Base-by-base conservation (phyloP, 2,329 filamentous ascomycete genomes). In the Ceratocystiopsis sp. region DNA sequence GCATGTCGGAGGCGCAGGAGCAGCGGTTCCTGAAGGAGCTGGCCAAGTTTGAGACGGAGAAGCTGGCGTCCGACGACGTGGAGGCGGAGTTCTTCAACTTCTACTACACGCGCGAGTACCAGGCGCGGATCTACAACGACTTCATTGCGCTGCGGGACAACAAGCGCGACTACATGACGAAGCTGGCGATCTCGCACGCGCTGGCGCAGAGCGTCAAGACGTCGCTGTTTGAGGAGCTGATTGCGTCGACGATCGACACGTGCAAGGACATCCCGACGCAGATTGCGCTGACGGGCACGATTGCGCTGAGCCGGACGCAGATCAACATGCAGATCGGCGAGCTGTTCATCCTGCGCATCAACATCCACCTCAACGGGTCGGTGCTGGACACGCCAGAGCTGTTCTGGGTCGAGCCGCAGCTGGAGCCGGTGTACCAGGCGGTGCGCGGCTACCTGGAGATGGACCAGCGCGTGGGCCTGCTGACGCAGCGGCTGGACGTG, bases 281-380 rank as follows among this genome's bases (percentile, higher is more conserved):
- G 59, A 94, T 98, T 52, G 89, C 91, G 3, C 67, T 83, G 50
- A 95, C 89, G 0, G 91, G 91, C 49, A 91, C 87, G 56, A 91
- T 98, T 55, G 80, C 84, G 44, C 75, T 98, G 46, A 85, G 79
- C 46, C 78, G 89, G 37, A 77, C 78, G 46, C 78, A 96, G 59
- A 95, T 98, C 68, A 96, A 96, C 67, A 96, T 96, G 87, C 87
- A 96, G 62, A 95, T 98, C 48, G 91, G 91, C 58, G 87, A 98
- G 64, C 75, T 98, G 43, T 98, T 98, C 61, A 96, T 98, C 56
- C 67, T 98, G 32, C 78, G 91, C 47, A 96, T 98, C 65, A 95
- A 91, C 60, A 96, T 98, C 55, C 93, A 98, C 62, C 72, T 98
- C 41, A 94, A 96, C 60, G 91, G 91, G 33, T 93, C 84, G 29